Base-by-base conservation (phyloP, 352 stramenopile species). In the Phytophthora boehmeriae region DNA sequence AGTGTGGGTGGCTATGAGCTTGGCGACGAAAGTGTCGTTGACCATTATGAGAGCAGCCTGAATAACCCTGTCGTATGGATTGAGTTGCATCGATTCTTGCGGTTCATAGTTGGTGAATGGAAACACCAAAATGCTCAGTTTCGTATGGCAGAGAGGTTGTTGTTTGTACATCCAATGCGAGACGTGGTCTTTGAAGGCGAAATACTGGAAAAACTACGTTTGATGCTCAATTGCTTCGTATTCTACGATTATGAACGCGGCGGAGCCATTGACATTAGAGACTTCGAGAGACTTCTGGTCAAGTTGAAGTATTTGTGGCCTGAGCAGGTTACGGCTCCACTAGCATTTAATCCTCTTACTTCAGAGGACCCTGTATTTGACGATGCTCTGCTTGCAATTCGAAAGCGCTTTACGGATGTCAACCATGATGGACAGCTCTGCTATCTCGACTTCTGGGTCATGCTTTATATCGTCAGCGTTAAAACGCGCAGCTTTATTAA, bases 361-460 rank as follows among this genome's bases (percentile, higher is more conserved):
- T 45, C 50, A 2, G 70, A 54, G 1, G 57, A 66, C 2, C 47
- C 78, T 0, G 76, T 69, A 13, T 90, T 89, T 43, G 78, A 89
- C 10, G 80, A 80, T 55, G 72, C 73, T 1, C 66, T 92, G 13
- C 35, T 73, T 1, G 80, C 80, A 11, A 65, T 65, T 0, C 73
- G 66, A 38, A 63, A 68, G 30, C 73, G 80, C 1, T 93, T 93
- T 41, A 47, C 61, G 0, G 83, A 95, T 19, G 27, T 67, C 1
- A 64, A 89, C 30, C 62, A 77, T 3, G 86, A 93, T 32, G 86
- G 80, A 1, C 60, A 76, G 22, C 69, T 93, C 1, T 92, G 83
- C 43, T 95, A 95, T 52, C 59, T 95, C 19, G 86, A 95, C 47
- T 91, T 95, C 32, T 95, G 85, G 80, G 81, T 76, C 0, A 89